Evolutionary conservation across 192 early-diverging fungal species (phyloP).

Genomic region (Coemansia sp.): DNA sequence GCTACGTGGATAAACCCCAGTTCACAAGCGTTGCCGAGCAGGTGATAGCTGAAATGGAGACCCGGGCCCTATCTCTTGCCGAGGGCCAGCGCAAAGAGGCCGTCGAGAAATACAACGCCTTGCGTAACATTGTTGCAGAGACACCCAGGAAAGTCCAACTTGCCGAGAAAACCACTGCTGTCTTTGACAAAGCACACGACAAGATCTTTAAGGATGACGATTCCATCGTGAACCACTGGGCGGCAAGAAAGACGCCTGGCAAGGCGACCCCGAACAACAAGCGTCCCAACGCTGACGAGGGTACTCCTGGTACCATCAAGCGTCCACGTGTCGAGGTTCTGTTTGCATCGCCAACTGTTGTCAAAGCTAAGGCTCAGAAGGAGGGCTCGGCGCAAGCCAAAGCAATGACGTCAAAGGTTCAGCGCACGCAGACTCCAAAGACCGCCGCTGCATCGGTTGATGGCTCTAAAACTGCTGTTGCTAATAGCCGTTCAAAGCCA

Average conservation of each 20-base stretch:
- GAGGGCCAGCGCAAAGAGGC: slow-evolving; percentile 28
- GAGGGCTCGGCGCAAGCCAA: slow-evolving; percentile 22
- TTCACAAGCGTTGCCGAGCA: slow-evolving; percentile 27
- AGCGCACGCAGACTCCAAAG: slow-evolving; percentile 13
- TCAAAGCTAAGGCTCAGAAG: slow-evolving; percentile 14
- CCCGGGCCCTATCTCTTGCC: slow-evolving; percentile 28
- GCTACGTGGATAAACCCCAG: slow-evolving; percentile 7
- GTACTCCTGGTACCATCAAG: slow-evolving; percentile 26
- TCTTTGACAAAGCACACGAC: slow-evolving; percentile 42
- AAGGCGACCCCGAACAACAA: slow-evolving; percentile 37
- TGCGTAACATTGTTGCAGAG: slow-evolving; percentile 2
- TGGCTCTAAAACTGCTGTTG: slow-evolving; percentile 27
- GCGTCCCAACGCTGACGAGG: slow-evolving; percentile 21
- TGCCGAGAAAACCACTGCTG: slow-evolving; percentile 15
- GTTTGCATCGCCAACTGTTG: slow-evolving; percentile 29
- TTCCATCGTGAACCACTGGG: slow-evolving; percentile 52
- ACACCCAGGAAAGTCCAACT: slow-evolving; percentile 22
- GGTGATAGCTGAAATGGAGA: slow-evolving; percentile 37
- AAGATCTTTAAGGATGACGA: slow-evolving; percentile 42
- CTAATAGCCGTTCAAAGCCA: slow-evolving; percentile 1
- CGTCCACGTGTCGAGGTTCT: slow-evolving; percentile 40
- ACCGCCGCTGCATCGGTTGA: not conserved
- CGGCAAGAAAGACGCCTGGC: slow-evolving; percentile 29
- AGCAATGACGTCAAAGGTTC: slow-evolving; percentile 23
- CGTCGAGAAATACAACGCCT: slow-evolving; percentile 14